Evolutionary conservation across 1,139 yeast species (phyloP).

Genomic region (Zygoascus meyerae): DNA sequence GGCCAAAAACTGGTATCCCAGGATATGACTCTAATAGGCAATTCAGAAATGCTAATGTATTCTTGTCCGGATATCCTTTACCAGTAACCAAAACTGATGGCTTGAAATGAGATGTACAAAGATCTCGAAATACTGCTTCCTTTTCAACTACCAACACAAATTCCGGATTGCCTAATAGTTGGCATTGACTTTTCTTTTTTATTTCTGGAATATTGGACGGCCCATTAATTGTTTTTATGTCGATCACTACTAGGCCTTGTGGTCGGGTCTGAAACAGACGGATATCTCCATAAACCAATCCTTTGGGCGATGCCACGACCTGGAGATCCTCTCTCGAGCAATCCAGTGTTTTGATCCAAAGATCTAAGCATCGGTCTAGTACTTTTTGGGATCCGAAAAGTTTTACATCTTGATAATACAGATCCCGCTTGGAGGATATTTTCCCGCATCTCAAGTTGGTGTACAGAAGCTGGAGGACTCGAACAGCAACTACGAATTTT

Average conservation of each 20-base stretch:
- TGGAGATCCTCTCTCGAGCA: conserved; percentile 36
- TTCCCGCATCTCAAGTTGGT: conserved; percentile 13
- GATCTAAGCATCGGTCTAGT: conserved; percentile 43
- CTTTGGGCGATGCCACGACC: conserved; percentile 58
- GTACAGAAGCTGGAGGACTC: conserved; percentile 18
- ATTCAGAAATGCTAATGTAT: conserved; percentile 56
- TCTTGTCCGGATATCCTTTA: conserved; percentile 67
- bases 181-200: conserved; percentile 20
- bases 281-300: conserved; percentile 46
- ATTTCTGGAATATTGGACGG: conserved; percentile 23
- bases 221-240: conserved; percentile 9
- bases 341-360: conserved; percentile 24
- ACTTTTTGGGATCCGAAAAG: conserved; percentile 46
- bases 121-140: conserved; percentile 39
- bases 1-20: conserved; percentile 43
- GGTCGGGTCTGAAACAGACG: conserved; percentile 18
- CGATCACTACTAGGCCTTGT: background rate
- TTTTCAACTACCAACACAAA: conserved; percentile 58
- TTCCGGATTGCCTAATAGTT: conserved; percentile 17
- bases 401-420: conserved; percentile 59
- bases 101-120: conserved; percentile 17
- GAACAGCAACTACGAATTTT: conserved; percentile 10
- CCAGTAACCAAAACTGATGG: conserved; percentile 43
- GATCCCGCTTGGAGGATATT: conserved; percentile 49
- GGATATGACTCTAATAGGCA: conserved; percentile 45